Base-by-base conservation (phyloP, 129 eudicot genomes). In the Scalesia atractyloides region DNA sequence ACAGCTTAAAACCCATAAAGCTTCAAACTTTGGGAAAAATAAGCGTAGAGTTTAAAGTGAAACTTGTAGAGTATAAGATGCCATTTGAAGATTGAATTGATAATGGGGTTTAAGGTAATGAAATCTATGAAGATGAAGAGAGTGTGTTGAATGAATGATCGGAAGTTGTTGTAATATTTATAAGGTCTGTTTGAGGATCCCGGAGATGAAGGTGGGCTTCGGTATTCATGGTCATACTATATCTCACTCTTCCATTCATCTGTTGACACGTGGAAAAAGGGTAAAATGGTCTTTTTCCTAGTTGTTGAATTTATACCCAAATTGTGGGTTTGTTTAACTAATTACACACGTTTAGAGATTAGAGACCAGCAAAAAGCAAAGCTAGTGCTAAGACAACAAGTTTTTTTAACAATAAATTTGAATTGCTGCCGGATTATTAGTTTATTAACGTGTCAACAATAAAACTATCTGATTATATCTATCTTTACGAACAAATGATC, bases 141-240 rank as follows among this genome's bases (percentile, higher is more conserved):
- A 54, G 68, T 67, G 47, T 58, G 9, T n/a, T 16, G 44, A 58
- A 13, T 69, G 75, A 15, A 14, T 36, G 47, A 70, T 69, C 58
- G 63, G 70, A 70, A 77, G 70, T 69, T 11, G 73, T 18, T 41
- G 3, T 43, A 47, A n/a, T 57, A 71, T 43, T 71, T 57, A 71
- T 71, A 68, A 47, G 61, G 43, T 15, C 36, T 70, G 61, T 48
- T 76, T 77, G 39, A 69, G 76, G 69, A 69, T 69, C 81, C 76
- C 81, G 70, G 70, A 36, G 81, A 22, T 59, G 47, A 76, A 47
- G 75, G 64, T 76, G 70, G 79, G 75, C 63, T 70, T 43, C 69
- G 37, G 22, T 6, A 9, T 47, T 76, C 65, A 67, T 68, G 69
- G 62, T 68, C 49, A 56, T 58, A 30, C 3, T 47, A 18, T 14